Conservation (phyloP, 2,329 filamentous ascomycete genomes). For the Nannizzia gypsea region DNA sequence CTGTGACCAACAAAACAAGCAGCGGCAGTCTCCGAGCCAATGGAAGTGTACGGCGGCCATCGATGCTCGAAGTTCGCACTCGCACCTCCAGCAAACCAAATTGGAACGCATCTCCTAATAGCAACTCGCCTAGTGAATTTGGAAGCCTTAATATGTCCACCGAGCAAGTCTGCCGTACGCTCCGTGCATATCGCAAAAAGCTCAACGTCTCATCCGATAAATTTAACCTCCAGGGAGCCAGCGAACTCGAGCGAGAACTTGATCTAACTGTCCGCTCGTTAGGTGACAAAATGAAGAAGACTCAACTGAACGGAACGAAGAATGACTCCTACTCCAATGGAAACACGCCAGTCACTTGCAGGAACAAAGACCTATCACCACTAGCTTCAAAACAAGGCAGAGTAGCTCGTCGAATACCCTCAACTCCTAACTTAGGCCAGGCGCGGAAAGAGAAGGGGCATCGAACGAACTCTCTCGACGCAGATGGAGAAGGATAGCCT, state of each 20-base stretch:
- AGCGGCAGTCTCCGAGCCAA: slow-evolving; percentile 23
- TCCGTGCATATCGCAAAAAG: slow-evolving; percentile 49
- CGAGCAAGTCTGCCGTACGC: slow-evolving; percentile 46
- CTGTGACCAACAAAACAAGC: slow-evolving; percentile 16
- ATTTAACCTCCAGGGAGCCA: slow-evolving; percentile 34
- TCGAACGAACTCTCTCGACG: slow-evolving; percentile 26
- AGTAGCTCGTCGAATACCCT: slow-evolving; percentile 25
- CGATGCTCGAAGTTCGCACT: slow-evolving; percentile 38
- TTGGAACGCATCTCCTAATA: slow-evolving; percentile 16
- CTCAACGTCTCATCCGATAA: slow-evolving; percentile 39
- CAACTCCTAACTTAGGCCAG: slow-evolving; percentile 24
- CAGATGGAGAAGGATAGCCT: slow-evolving; percentile 15
- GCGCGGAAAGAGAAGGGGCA: slow-evolving; percentile 17
- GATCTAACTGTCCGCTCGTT: slow-evolving; percentile 31
- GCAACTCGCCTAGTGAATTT: slow-evolving; percentile 28
- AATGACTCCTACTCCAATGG: slow-evolving; percentile 6
- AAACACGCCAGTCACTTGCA: slow-evolving; percentile 22
- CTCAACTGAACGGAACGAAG: slow-evolving; percentile 17
- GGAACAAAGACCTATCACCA: slow-evolving; percentile 17
- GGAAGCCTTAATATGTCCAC: slow-evolving; percentile 42
- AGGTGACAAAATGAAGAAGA: slow-evolving; percentile 21
- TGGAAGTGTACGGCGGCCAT: slow-evolving; percentile 34
- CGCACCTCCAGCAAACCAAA: slow-evolving; percentile 35
- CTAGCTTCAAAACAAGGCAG: slow-evolving; percentile 18
- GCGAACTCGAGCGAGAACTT: slow-evolving; percentile 48